Evolutionary conservation across 768 basidiomycete species (phyloP), one percentile per base, ranked within the genome.

Genomic region (Collybia mongolica): DNA sequence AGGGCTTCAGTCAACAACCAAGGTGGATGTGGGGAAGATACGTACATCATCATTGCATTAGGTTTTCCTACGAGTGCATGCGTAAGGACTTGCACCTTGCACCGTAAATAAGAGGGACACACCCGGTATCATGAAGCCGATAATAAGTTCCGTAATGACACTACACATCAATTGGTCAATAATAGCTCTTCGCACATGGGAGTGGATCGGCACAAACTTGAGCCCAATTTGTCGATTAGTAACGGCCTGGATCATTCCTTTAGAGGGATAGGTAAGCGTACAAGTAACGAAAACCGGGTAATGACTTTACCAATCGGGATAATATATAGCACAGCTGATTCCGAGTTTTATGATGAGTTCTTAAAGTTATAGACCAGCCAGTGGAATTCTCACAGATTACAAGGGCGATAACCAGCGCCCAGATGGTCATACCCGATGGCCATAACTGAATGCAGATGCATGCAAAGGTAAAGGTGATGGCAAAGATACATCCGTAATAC

Each of bases 201-300:
- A 44, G 22, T 18, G 0, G 49, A 72, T 47, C 41, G 32, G 32
- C 32, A 32, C 32, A 32, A 32, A 77, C 76, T 77, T 77, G 43
- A 77, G 63, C 32, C 60, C 86, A 48, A 90, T 74, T 65, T 89
- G 85, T 59, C 87, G 83, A 64, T 91, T 91, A 24, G 89, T 91
- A 55, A 90, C 81, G 1, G 88, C 87, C 57, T 89, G 83, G 52
- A 91, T 88, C 80, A 89, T 83, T 55, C 73, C 72, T 69, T 2
- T 44, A 17, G 29, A 26, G 42, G 19, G 18, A 28, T 35, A 26
- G 22, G 20, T 46, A 39, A 53, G 36, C 39, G 32, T 6, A 40
- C 14, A 39, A 19, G 14, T 19, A 22, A 38, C 29, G 38, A 20
- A 19, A 37, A 43, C 17, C 39, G 12, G 20, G 18, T 26, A 18